Evolutionary conservation across 441 rosid genomes (phyloP).

Genomic region (Pelargonium myrrhifolium): DNA sequence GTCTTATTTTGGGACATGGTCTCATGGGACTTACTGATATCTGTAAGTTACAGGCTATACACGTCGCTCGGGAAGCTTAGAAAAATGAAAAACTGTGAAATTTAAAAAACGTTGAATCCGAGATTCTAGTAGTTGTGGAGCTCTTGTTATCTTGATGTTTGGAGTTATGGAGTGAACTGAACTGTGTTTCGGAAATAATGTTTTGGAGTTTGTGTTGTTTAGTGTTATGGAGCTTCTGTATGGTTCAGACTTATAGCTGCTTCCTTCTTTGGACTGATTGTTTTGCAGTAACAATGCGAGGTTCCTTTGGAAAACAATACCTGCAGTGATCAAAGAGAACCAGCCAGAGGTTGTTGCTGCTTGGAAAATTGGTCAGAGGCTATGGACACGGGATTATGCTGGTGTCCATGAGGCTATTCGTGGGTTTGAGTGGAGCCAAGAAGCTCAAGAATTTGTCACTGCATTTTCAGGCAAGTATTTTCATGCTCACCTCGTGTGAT

Average conservation of each 20-base stretch:
- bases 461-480: slow-evolving; percentile 61
- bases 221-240: neutral
- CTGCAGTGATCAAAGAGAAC: slow-evolving; percentile 54
- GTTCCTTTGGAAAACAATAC: slow-evolving; percentile 81
- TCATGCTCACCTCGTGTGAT: neutral
- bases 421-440: slow-evolving; percentile 73
- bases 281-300: slow-evolving; percentile 72
- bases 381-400: slow-evolving; percentile 71
- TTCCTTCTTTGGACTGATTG: slow-evolving; percentile 1
- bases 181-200: neutral
- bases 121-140: neutral
- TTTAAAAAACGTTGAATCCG: too few relatives aligned
- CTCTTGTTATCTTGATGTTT: neutral
- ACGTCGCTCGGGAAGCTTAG: too few relatives aligned
- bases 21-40: too few relatives aligned
- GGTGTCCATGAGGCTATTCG: slow-evolving; percentile 61
- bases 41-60: too few relatives aligned
- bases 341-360: slow-evolving; percentile 63
- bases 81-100: too few relatives aligned
- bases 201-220: neutral
- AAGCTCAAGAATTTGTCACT: slow-evolving; percentile 47
- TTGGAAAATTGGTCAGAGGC: slow-evolving; percentile 77
- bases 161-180: neutral
- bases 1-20: too few relatives aligned
- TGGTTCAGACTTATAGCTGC: neutral